Base-by-base conservation (phyloP, 2,329 filamentous ascomycete genomes). In the Verticillium longisporum region DNA sequence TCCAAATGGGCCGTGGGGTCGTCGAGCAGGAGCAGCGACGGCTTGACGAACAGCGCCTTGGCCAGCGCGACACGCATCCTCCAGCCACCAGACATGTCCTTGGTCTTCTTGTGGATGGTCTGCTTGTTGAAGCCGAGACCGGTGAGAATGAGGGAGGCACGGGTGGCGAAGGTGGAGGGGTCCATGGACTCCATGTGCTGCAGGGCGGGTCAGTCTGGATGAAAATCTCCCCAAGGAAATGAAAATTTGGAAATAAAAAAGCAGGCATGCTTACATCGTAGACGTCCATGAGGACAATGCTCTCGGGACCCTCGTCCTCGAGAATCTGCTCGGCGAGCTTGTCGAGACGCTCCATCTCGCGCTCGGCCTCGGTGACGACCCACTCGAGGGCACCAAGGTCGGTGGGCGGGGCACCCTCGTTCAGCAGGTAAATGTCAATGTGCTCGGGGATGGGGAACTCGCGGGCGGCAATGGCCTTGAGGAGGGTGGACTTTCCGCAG, bases 21-120 rank as follows among this genome's bases (percentile, higher is more conserved):
- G 75, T 99, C 95, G 71, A 99, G 92, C 67, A 99, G 85, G 57
- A 99, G 87, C 61, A 99, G 84, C 18, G 92, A 95, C 38, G 96
- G 95, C 85, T 96, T 96, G 80, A 99, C 94, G 82, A 99, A 99
- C 59, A 99, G 88, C 61, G 95, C 95, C 84, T 98, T 97, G 74
- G 85, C 95, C 64, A 99, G 88, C 61, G 95, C 95, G 62, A 99
- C 95, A 85, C 96, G 92, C 95, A 99, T 99, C 83, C 94, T 88
- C 95, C 95, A 99, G 70, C 95, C 95, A 91, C 95, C 95, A 67
- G 95, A 99, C 96, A 99, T 99, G 77, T 99, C 96, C 86, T 98
- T 99, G 71, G 96, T 99, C 88, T 96, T 97, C 87, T 99, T 99
- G 78, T 96, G 83, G 74, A 99, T 98, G 61, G 96, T 99, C 69